phyloP scores from a whole-genome alignment of 106 monocot genomes.

The Iris macrosiphon region DNA sequence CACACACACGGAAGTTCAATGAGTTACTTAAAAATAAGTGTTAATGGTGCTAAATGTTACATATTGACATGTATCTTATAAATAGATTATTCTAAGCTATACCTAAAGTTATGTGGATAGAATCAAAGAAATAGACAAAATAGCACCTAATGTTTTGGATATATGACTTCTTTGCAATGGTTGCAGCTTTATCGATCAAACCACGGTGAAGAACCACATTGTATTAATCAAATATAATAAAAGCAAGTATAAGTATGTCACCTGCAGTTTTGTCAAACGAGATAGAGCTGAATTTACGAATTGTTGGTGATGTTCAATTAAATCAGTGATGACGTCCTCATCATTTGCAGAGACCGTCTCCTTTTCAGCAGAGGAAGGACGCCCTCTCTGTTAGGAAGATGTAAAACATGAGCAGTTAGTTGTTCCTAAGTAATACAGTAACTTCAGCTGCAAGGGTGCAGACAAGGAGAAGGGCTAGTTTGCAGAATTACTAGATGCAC shows the following conservation, averaged over 20 bases:
- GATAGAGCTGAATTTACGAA: conserved; percentile 66
- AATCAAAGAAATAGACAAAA: too few species aligned
- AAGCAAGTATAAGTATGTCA: conserved; percentile 5
- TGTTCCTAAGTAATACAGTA: neutral
- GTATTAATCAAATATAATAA: neutral
- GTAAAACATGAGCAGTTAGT: neutral
- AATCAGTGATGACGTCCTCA: conserved; percentile 68
- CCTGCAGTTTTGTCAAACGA: conserved; percentile 90
- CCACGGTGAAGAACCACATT: too few species aligned
- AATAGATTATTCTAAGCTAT: too few species aligned
- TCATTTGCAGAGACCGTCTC: conserved; percentile 52
- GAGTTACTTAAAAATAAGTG: too few species aligned
- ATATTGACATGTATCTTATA: too few species aligned
- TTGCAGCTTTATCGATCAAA: too few species aligned
- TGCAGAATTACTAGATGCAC: conserved; percentile 6
- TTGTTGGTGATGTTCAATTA: conserved; percentile 68
- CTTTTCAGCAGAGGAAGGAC: conserved; percentile 23
- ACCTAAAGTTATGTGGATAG: too few species aligned
- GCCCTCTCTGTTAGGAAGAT: conserved; percentile 35
- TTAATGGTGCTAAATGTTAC: too few species aligned
- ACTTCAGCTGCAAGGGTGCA: neutral
- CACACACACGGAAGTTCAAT: too few species aligned
- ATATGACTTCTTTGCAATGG: too few species aligned
- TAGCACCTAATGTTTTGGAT: too few species aligned
- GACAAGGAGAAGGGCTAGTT: neutral